A percentile compares a stretch with the other conserved stretches of the same genome.
phyloP scores from a whole-genome alignment of 176 grass and related monocot genomes.

The Sorghum bicolor region Sorghum_bicolor_NCBIv3 NC_012875.2:1569501-1570000 shows the following conservation, averaged over 20 bases:
- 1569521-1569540: slow-evolving; percentile 47
- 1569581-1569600: slow-evolving; percentile 52
- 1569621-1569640: slow-evolving; percentile 43
- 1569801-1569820: neutral
- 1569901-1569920: no score
- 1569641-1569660: slow-evolving; percentile 44
- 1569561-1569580: slow-evolving; percentile 72
- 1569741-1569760: neutral
- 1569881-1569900: no score
- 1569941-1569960: no score
- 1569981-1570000: no score
- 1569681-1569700: slow-evolving; percentile 66
- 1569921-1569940: no score
- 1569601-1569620: slow-evolving; percentile 49
- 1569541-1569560: slow-evolving; percentile 67
- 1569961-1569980: no score
- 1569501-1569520: slow-evolving; percentile 49
- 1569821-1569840: no score
- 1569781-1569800: neutral
- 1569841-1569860: neutral
- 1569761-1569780: neutral
- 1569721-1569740: neutral
- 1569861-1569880: no score
- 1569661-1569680: slow-evolving; percentile 48
- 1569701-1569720: slow-evolving; percentile 43